phyloP scores from a whole-genome alignment of 2,329 filamentous ascomycete species.

The Penicillium sp. region DNA sequence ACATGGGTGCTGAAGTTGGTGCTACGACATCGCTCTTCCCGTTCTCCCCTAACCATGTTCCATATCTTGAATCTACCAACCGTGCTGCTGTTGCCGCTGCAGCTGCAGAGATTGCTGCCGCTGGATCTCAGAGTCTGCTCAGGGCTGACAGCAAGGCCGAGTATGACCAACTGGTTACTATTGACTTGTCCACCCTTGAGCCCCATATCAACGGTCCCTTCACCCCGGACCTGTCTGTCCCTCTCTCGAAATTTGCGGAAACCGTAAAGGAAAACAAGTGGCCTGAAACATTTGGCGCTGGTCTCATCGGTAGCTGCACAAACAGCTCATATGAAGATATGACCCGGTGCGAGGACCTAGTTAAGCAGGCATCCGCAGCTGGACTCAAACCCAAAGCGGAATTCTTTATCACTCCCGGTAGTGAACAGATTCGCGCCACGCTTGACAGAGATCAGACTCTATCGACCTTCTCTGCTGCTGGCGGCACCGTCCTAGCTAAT shows the following conservation, averaged over 20 bases:
- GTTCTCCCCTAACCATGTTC: constrained; percentile 75
- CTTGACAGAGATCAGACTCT: constrained; percentile 85
- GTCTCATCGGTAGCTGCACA: constrained; percentile 95
- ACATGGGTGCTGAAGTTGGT: constrained; percentile 86
- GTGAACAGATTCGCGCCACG: constrained; percentile 93
- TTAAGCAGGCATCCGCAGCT: constrained; percentile 85
- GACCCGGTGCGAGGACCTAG: constrained; percentile 88
- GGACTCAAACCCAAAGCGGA: constrained; percentile 83
- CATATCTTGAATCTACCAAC: constrained; percentile 83
- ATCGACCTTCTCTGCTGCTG: constrained; percentile 77
- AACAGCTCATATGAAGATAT: constrained; percentile 99
- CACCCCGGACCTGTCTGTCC: constrained; percentile 91
- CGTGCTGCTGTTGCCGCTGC: constrained; percentile 66
- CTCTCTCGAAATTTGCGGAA: constrained; percentile 83
- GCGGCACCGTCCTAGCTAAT: constrained; percentile 86
- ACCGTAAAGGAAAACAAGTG: constrained; percentile 80
- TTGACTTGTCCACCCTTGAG: constrained; percentile 84
- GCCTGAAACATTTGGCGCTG: constrained; percentile 87
- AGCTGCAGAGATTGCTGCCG: constrained; percentile 59
- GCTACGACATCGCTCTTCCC: constrained; percentile 96
- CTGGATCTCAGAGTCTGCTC: constrained; percentile 62
- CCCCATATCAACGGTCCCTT: constrained; percentile 97
- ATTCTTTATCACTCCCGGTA: constrained; percentile 95
- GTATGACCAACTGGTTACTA: constrained; percentile 87
- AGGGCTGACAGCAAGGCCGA: constrained; percentile 74